Base-by-base conservation (phyloP, 768 basidiomycete genomes). In the Mycena olivaceomarginata region DNA sequence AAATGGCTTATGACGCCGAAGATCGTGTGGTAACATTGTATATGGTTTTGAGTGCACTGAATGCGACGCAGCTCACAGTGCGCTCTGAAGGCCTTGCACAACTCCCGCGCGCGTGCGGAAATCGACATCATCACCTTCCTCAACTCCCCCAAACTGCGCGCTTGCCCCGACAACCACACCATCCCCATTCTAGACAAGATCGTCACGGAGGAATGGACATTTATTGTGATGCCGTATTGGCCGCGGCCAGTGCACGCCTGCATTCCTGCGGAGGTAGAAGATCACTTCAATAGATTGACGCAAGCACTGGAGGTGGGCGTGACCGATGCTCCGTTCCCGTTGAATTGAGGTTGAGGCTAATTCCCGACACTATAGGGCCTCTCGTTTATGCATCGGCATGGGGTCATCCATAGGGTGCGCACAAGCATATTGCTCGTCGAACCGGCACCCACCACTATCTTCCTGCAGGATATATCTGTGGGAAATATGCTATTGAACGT, bases 201-300 rank as follows among this genome's bases (percentile, higher is more conserved):
- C 68, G 78, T 74, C 48, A 77, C 78, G 15, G 65, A 72, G 16
- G 78, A 79, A 39, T 79, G 75, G 72, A 74, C 78, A 0, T 79
- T 79, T 57, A 64, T 74, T 15, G 78, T 67, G n/a, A 79, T 79
- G 78, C 78, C 78, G 59, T 79, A 77, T 40, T 79, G 75, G 75
- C 78, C 78, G 31, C 75, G 78, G 18, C 74, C 78, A 10, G 72
- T 67, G 0, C 75, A 76, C 53, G 60, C 64, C 18, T 79, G 75
- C 53, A 77, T 79, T 11, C 72, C 75, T 45, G 74, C 72, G 78
- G 78, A 79, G 66, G 78, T 79, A n/a, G 78, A 79, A 3, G 78
- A 79, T 56, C 76, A 79, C 68, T 79, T 79, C 60, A 45, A 73
- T 45, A 22, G 78, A 62, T 65, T 79, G 22, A 22, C 31, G 16